Percentiles rank a stretch among this genome's conserved stretches.
phyloP scores from a whole-genome alignment of 2,329 filamentous ascomycete genomes.

The Alternaria tenuissima region DNA sequence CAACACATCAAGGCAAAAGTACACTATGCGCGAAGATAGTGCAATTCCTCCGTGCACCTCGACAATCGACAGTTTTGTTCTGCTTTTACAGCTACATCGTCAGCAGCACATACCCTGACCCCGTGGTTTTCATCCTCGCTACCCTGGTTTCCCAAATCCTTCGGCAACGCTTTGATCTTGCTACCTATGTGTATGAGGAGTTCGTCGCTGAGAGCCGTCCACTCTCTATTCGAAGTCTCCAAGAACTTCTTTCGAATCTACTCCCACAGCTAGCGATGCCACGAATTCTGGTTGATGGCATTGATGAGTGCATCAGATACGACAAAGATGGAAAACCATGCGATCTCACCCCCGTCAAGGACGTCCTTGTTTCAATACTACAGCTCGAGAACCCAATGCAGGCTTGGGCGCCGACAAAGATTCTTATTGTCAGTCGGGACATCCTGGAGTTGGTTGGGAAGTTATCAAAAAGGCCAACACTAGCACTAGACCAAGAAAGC shows the following conservation, averaged over 20 bases:
- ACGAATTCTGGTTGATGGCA: background rate
- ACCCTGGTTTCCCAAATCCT: slow-evolving; percentile 13
- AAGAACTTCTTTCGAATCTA: background rate
- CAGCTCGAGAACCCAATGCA: background rate
- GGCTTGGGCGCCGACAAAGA: background rate
- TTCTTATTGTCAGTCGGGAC: background rate
- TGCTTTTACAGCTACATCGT: slow-evolving; percentile 12
- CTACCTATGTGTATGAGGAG: slow-evolving; percentile 15
- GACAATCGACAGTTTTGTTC: slow-evolving; percentile 1
- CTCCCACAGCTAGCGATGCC: background rate
- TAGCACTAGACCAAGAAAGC: background rate
- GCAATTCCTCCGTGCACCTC: background rate
- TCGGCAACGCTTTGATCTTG: slow-evolving; percentile 2
- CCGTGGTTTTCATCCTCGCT: slow-evolving; percentile 3
- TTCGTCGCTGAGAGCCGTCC: slow-evolving; percentile 2
- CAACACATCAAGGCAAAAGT: background rate
- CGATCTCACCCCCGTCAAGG: background rate
- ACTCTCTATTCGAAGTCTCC: background rate
- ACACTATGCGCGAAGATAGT: background rate
- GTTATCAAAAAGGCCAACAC: background rate
- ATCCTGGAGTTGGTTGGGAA: background rate
- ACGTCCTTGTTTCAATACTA: background rate
- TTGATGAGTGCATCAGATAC: background rate
- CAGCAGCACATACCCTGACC: slow-evolving; percentile 1
- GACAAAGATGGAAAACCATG: background rate